Percentiles rank a stretch among this genome's conserved stretches.
Conservation (phyloP, 78 protist species). For the Dictyostelium capitatum region DNA sequence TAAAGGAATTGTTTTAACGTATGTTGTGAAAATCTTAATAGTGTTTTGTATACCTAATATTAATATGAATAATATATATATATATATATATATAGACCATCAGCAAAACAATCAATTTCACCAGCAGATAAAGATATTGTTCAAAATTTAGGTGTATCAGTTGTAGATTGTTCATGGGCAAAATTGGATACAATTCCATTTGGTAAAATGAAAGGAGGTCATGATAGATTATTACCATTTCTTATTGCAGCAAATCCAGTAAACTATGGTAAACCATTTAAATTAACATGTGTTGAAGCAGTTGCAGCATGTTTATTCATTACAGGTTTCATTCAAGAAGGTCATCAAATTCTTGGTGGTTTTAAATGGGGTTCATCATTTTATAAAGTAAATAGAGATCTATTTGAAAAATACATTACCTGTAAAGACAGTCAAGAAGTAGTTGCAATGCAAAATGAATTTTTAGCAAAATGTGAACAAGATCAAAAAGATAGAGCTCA, state of each 20-base stretch:
- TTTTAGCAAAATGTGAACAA: conserved; percentile 63
- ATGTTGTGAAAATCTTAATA: not conserved
- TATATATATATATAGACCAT: conserved; percentile 74
- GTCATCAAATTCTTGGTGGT: conserved; percentile 81
- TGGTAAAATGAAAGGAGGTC: conserved; percentile 81
- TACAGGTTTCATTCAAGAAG: conserved; percentile 86
- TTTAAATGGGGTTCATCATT: conserved; percentile 97
- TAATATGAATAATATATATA: too few relatives aligned
- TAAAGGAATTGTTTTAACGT: conserved; percentile 94
- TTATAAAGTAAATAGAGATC: conserved; percentile 89
- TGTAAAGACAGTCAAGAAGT: conserved; percentile 70
- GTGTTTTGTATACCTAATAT: too few relatives aligned
- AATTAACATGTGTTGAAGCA: conserved; percentile 96
- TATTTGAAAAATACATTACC: conserved; percentile 81
- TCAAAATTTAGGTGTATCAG: conserved; percentile 87
- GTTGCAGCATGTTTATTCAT: conserved; percentile 94
- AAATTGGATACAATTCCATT: conserved; percentile 91
- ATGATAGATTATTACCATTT: conserved; percentile 93
- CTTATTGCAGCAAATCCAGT: conserved; percentile 98
- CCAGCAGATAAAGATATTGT: conserved; percentile 91
- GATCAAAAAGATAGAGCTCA: conserved; percentile 27
- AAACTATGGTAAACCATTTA: conserved; percentile 96
- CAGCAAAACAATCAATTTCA: conserved; percentile 85
- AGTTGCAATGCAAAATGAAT: conserved; percentile 84
- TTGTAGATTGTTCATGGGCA: conserved; percentile 98